These are phyloP conservation scores for Thalassiosira livingstoniorum DNA, from an alignment of 352 stramenopile species.

Conservation along the genomic window DNA sequence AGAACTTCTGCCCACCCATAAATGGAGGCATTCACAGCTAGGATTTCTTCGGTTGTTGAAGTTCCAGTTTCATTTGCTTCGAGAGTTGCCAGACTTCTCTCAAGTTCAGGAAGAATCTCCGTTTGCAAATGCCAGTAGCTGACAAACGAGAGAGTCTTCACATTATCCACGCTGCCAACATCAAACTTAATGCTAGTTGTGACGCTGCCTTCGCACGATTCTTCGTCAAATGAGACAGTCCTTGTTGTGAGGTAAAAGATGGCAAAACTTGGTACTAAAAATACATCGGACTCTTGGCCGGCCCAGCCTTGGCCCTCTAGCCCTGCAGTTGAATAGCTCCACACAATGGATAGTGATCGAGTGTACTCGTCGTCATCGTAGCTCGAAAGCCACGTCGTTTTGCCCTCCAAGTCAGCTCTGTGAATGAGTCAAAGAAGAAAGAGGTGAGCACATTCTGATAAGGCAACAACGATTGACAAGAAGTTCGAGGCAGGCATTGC, in stretches of 20 bases:
- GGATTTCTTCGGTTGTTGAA: no score
- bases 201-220: not conserved
- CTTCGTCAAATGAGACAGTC: conserved; percentile 13
- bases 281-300: conserved; percentile 19
- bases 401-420: not conserved
- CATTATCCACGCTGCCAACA: conserved; percentile 3
- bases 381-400: not conserved
- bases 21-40: conserved; percentile 6
- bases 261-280: conserved; percentile 25
- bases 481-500: not conserved
- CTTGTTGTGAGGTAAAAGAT: conserved; percentile 11
- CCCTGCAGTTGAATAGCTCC: conserved; percentile 17
- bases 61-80: no score
- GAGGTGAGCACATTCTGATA: not conserved
- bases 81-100: not conserved
- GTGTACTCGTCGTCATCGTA: not conserved
- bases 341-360: conserved; percentile 7
- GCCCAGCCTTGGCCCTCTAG: not conserved
- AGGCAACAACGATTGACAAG: not conserved
- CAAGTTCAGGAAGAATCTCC: conserved; percentile 18
- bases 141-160: conserved; percentile 11
- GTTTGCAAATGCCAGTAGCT: conserved; percentile 1
- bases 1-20: conserved; percentile 22
- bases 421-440: not conserved
- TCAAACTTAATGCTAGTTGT: conserved; percentile 24